Conservation (phyloP, 768 basidiomycete species). For the Brasilioporus rufonigricans region DNA sequence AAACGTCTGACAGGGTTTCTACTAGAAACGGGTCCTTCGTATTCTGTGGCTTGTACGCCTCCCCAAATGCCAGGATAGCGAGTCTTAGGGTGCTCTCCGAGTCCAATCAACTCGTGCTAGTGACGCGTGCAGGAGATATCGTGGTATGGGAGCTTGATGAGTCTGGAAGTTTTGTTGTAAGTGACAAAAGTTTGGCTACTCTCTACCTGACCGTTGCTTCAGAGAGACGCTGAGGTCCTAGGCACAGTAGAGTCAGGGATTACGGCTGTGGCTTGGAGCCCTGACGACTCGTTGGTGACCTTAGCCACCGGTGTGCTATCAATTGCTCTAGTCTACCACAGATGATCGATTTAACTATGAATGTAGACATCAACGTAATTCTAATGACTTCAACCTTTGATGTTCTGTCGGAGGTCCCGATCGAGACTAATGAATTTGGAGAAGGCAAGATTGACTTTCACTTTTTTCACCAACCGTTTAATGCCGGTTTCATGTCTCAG, state of each 20-base stretch:
- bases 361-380: conserved; percentile 77
- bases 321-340: background rate
- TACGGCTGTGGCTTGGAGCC: conserved; percentile 81
- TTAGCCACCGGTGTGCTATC: conserved; percentile 66
- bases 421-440: conserved; percentile 79
- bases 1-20: conserved; percentile 17
- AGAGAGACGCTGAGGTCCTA: conserved; percentile 59
- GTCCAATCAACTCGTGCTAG: conserved; percentile 57
- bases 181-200: conserved; percentile 16
- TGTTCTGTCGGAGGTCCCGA: conserved; percentile 72
- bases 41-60: conserved; percentile 25
- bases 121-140: conserved; percentile 83
- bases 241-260: conserved; percentile 88
- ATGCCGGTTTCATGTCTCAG: conserved; percentile 38
- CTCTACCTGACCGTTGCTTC: conserved; percentile 5
- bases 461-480: background rate
- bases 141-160: conserved; percentile 59
- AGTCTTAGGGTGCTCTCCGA: conserved; percentile 73
- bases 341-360: background rate
- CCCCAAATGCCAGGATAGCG: conserved; percentile 45
- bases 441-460: conserved; percentile 52
- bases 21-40: conserved; percentile 7
- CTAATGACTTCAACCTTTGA: conserved; percentile 90
- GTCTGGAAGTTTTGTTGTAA: conserved; percentile 40
- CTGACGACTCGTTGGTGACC: conserved; percentile 85